These are phyloP conservation scores for Penicillium rolfsii DNA, from an alignment of 2,329 filamentous ascomycete species.

Conservation along the genomic window DNA sequence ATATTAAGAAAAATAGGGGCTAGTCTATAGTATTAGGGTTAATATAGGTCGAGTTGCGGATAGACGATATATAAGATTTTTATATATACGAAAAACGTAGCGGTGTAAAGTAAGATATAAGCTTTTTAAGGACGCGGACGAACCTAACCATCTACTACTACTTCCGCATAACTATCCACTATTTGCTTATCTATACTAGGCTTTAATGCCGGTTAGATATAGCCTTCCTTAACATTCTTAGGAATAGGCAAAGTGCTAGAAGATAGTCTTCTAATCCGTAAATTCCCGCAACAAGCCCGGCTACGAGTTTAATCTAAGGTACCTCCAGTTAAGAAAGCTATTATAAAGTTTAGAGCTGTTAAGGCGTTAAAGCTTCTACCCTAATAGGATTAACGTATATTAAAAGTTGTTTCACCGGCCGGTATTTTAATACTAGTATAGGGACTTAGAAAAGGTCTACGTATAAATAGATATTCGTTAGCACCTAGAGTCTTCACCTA, in stretches of 20 bases:
- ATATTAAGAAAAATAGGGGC: not conserved
- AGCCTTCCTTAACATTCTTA: not conserved
- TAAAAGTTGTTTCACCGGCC: slow-evolving; percentile 1
- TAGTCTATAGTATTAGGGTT: not conserved
- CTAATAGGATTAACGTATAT: not conserved
- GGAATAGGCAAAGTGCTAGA: not conserved
- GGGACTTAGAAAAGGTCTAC: not conserved
- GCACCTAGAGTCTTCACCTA: not conserved
- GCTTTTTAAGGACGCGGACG: not conserved
- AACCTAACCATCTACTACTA: not conserved
- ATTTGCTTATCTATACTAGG: not conserved
- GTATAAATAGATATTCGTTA: not conserved
- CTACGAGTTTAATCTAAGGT: not conserved
- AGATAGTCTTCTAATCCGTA: not conserved
- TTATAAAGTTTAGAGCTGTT: slow-evolving; percentile 1
- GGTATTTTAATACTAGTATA: not conserved
- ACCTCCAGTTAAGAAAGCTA: not conserved
- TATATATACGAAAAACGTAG: not conserved
- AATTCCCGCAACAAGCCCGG: not conserved
- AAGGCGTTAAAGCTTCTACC: not conserved
- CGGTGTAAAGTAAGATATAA: not conserved
- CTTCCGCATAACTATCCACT: not conserved
- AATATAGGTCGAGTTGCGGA: not conserved
- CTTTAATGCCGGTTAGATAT: not conserved
- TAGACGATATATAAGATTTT: not conserved